Base-by-base conservation (phyloP, 73 alveolate species). In the Vitrella brassicaformis region DNA sequence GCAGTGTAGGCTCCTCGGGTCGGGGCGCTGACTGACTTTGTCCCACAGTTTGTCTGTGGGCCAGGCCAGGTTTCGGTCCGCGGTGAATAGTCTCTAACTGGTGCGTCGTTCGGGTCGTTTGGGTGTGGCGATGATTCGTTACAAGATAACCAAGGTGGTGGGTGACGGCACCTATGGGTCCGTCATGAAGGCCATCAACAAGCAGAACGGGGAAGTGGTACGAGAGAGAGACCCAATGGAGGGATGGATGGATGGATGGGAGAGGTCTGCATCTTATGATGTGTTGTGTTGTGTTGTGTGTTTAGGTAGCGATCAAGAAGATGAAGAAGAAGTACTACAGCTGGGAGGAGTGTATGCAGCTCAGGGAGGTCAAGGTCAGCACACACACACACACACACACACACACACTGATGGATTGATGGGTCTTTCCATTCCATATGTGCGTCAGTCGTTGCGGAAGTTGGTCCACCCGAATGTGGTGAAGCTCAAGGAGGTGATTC, bases 311-410 rank as follows among this genome's bases (percentile, higher is more conserved):
- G n/a, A 88, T 88, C 73, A 88, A 88, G 80, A 88, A 88, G 77
- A 85, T 88, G 92, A 88, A 88, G 76, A 84, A 85, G 85, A 88
- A 88, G 79, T 88, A 69, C 77, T 88, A 88, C 81, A 74, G 90
- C 73, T 88, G 94, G 94, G 94, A 88, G 80, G 99, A 96, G 86
- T 95, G 99, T 74, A 86, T 94, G 89, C 87, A 92, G 73, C 91
- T 95, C 69, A 94, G 97, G 68, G 99, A 97, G 80, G 97, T 97
- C 87, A 89, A 91, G 76, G 56, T 39, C 4, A 39, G 56, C 14
- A 4, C 22, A 39, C 4, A 39, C 4, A 8, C 22, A 4, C 14
- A 39, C 56, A 39, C 25, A 29, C 25, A 28, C 30, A 31, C 31
- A 7, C 32, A 14, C 27, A 0, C 69, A 18, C 28, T 1, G 26